These are phyloP conservation scores for Coprinopsis strossmayeri DNA, from an alignment of 768 basidiomycete species.

Conservation along the genomic window DNA sequence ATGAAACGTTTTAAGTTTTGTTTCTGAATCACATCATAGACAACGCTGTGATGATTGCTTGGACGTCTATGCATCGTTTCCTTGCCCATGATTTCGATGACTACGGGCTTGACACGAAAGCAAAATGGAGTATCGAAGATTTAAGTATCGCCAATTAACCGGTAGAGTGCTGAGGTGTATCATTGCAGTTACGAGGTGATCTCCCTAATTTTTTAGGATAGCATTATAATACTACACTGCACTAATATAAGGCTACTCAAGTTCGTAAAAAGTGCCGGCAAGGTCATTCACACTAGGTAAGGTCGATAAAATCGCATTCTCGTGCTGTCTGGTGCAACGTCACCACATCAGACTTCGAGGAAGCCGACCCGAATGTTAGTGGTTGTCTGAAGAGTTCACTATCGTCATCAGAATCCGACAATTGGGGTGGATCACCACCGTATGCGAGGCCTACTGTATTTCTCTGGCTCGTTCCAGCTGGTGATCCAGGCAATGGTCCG, in stretches of 20 bases:
- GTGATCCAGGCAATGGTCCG: too few species aligned
- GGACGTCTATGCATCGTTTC: slow-evolving; percentile 84
- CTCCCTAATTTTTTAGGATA: neutral
- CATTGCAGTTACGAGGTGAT: slow-evolving; percentile 5
- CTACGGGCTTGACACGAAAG: slow-evolving; percentile 51
- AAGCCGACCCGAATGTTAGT: too few species aligned
- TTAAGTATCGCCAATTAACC: too few species aligned
- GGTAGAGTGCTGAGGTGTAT: slow-evolving; percentile 2
- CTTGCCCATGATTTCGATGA: slow-evolving; percentile 52
- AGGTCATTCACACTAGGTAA: neutral
- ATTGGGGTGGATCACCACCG: neutral
- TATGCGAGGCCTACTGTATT: too few species aligned
- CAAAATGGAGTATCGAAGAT: slow-evolving; percentile 81
- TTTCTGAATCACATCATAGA: too few species aligned
- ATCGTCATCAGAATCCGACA: slow-evolving; percentile 1
- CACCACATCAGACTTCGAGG: too few species aligned
- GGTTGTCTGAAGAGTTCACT: neutral
- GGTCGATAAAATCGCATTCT: slow-evolving; percentile 2
- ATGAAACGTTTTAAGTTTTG: too few species aligned
- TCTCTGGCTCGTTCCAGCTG: too few species aligned
- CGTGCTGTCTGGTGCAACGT: neutral
- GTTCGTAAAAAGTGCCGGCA: too few species aligned
- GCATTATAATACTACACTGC: neutral
- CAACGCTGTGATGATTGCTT: slow-evolving; percentile 96
- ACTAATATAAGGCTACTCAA: neutral